Evolutionary conservation across 257 asterid species (phyloP), one percentile per base, ranked within the genome.

Genomic region (Ballota nigra): DNA sequence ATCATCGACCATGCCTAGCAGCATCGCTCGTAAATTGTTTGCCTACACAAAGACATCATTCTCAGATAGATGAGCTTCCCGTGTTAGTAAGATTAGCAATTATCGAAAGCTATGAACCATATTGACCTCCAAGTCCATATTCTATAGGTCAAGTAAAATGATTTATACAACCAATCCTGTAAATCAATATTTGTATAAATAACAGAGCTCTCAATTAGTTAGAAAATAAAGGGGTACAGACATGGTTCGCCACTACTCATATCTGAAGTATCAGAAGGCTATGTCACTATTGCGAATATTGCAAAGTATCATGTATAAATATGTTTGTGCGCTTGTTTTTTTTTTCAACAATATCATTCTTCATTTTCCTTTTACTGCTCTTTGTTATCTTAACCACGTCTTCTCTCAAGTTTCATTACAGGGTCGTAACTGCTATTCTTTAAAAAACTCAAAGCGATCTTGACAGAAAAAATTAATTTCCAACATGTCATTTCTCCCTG

Each of bases 1-100:
- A 88, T 94, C 98, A 75, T 94, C 91, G 58, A 94, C 91, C 98
- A 94, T 94, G 79, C 98, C 97, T 82, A 94, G 84, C 77, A 94
- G 82, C 98, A 94, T 94, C 79, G 86, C 96, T 72, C 98, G 92
- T 78, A 94, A 80, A 79, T 82, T 91, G 81, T 94, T 88, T 80
- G 97, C 98, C 97, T 94, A 74, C 66, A 71, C 75, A 72, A 73
- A 64, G 15, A 79, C 66, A 72, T 18, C 58, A 72, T 19, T 19
- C 66, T 52, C 19, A 77, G 66, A 59, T 11, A 65, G 2, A 63
- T 57, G 52, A 72, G 58, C 55, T 47, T 38, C 40, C 41, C 71
- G 65, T 45, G 15, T 59, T 52, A 78, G 58, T 23, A 47, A 52
- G 59, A 26, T 53, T 53, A 19, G n/a, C 29, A 53, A 53, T 20